Base-by-base conservation (phyloP, 2,329 filamentous ascomycete species). In the Chaetomiaceae sp. region DNA sequence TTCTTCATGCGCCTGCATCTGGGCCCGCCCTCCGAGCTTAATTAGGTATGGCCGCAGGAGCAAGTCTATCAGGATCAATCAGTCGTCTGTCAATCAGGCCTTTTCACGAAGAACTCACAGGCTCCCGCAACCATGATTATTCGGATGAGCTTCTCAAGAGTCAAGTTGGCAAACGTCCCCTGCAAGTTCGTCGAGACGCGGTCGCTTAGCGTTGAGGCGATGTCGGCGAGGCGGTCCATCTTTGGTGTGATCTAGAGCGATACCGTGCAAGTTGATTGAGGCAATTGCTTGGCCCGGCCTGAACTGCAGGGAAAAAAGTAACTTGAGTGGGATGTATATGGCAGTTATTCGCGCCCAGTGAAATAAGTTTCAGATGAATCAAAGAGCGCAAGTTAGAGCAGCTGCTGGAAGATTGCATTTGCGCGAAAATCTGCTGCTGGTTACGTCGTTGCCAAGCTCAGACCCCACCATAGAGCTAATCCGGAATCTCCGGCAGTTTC, bases 41-140 rank as follows among this genome's bases (percentile, higher is more conserved):
- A 91, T 76, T 47, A 91, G 69, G 67, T 89, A 90, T 0, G 88
- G 88, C 1, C 89, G 83, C 21, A 90, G 64, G 48, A 94, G 78
- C 58, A 84, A 66, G 36, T 64, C 61, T 63, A 13, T 14, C 0
- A 3, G 7, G 2, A 20, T 6, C 11, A 2, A 34, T 59, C 41
- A 58, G 54, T 42, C 32, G 6, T 9, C 4, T 18, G 4, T 21
- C 4, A 7, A 25, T 37, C 32, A 9, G 21, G 32, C 9, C 30
- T 37, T 2, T n/a, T 9, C 4, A 27, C 18, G 11, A 34, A 13
- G 14, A 16, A 55, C 61, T 46, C 18, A 63, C 61, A 95, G 51
- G 81, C 84, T 63, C 89, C 81, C 18, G 90, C 79, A 56, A 90
- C 79, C 60, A 83, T 77, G 60, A 89, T 70, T 53, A 94, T 76